Conservation (phyloP, 1,284 basidiomycete genomes). For the Papiliotrema laurentii region DNA sequence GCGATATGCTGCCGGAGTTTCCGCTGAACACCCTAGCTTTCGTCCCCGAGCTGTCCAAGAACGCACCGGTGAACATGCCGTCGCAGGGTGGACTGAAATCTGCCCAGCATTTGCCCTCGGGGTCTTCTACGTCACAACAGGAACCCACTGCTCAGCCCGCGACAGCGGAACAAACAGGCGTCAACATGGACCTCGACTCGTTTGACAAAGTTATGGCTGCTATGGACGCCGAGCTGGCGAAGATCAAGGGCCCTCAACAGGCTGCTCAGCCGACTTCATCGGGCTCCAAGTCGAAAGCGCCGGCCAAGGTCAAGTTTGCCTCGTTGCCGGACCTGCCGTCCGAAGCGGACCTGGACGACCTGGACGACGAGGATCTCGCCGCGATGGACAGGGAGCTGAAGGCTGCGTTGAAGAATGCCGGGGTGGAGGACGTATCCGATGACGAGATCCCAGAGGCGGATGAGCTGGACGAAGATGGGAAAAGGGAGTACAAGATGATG, state of each 20-base stretch:
- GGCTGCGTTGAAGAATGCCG: slow-evolving; percentile 12
- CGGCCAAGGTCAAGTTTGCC: slow-evolving; percentile 6
- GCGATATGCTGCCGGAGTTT: neutral
- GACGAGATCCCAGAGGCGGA: slow-evolving; percentile 48
- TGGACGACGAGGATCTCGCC: slow-evolving; percentile 43
- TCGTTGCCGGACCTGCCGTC: slow-evolving; percentile 36
- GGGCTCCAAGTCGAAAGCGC: neutral
- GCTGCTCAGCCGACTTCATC: neutral
- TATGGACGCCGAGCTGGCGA: slow-evolving; percentile 75
- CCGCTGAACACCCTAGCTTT: slow-evolving; percentile 11
- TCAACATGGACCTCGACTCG: slow-evolving; percentile 69
- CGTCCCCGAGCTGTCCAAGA: slow-evolving; percentile 5
- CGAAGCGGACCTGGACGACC: slow-evolving; percentile 51
- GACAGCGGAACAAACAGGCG: neutral
- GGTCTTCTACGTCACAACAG: neutral
- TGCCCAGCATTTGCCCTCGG: neutral
- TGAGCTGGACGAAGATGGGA: slow-evolving; percentile 42
- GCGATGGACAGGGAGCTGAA: slow-evolving; percentile 8
- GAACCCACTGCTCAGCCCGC: neutral
- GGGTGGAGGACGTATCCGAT: slow-evolving; percentile 53
- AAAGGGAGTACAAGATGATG: slow-evolving; percentile 80
- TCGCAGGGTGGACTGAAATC: neutral
- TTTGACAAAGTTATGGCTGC: slow-evolving; percentile 93
- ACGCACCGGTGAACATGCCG: neutral
- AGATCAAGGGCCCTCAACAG: slow-evolving; percentile 9